These are phyloP conservation scores for Primulina huaijiensis DNA, from an alignment of 257 asterid genomes.

Conservation along the genomic window DNA sequence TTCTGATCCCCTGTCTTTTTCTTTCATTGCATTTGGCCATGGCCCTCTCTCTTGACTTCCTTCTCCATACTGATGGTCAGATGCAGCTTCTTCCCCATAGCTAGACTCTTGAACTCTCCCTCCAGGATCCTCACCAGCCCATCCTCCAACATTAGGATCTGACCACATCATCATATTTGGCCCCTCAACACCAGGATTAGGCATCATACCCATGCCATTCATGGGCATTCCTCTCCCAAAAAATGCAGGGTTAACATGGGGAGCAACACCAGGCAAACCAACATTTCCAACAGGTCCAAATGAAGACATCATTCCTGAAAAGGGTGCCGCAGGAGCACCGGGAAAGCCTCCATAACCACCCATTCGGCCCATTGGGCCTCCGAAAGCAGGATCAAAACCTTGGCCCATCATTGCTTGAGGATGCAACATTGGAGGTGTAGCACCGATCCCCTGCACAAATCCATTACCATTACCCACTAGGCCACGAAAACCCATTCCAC, in stretches of 20 bases:
- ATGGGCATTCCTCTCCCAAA: conserved; percentile 91
- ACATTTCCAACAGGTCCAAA: conserved; percentile 72
- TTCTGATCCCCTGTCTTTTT: conserved; percentile 75
- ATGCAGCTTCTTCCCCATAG: conserved; percentile 82
- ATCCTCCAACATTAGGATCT: conserved; percentile 75
- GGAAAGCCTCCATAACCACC: conserved; percentile 80
- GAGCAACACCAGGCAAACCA: conserved; percentile 93
- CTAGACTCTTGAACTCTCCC: conserved; percentile 90
- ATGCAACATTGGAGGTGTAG: conserved; percentile 71
- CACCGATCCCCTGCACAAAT: conserved; percentile 75
- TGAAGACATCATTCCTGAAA: conserved; percentile 70
- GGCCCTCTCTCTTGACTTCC: conserved; percentile 70
- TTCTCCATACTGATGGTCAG: conserved; percentile 86
- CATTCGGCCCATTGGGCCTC: conserved; percentile 91
- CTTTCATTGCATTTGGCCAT: conserved; percentile 58
- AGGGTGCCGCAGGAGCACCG: conserved; percentile 69
- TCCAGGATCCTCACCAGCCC: conserved; percentile 86
- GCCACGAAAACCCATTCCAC: conserved; percentile 73
- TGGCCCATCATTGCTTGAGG: conserved; percentile 95
- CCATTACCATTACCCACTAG: conserved; percentile 59
- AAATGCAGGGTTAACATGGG: conserved; percentile 94
- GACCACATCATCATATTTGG: conserved; percentile 88
- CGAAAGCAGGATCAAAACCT: conserved; percentile 88
- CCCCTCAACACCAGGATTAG: conserved; percentile 67
- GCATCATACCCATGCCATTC: conserved; percentile 93